Percentiles rank a stretch among this genome's conserved stretches.
These are phyloP conservation scores for Colletotrichum higginsianum DNA, from an alignment of 2,329 filamentous ascomycete species.

Conservation along the genomic window DNA sequence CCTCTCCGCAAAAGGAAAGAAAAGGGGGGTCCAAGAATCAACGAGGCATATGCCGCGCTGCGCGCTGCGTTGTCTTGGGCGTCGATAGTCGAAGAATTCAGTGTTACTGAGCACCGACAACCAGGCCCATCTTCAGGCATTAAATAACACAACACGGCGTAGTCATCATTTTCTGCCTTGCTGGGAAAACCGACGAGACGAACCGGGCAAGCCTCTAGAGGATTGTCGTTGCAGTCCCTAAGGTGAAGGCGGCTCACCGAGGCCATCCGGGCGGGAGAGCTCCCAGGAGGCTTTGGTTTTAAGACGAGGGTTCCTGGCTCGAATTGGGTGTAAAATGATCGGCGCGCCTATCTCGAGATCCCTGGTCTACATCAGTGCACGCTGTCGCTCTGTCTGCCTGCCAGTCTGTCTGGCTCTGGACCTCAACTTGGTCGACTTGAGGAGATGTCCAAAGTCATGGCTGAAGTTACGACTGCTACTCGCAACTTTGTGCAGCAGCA, in stretches of 20 bases:
- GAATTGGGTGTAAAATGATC: slow-evolving; percentile 35
- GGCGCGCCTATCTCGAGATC: slow-evolving; percentile 36
- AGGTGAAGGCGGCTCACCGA: slow-evolving; percentile 34
- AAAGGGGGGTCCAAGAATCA: too few relatives aligned
- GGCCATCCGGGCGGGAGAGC: slow-evolving; percentile 20
- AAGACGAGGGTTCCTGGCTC: slow-evolving; percentile 40
- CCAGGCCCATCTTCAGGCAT: slow-evolving; percentile 25
- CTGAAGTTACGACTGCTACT: slow-evolving; percentile 17
- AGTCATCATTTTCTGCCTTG: slow-evolving; percentile 27
- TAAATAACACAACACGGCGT: slow-evolving; percentile 25
- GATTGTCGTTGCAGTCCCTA: slow-evolving; percentile 14
- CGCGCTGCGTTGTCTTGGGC: slow-evolving; percentile 31
- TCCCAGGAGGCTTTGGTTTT: slow-evolving; percentile 12
- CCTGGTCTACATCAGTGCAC: background rate
- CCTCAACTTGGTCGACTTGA: slow-evolving; percentile 1
- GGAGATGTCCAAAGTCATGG: slow-evolving; percentile 1
- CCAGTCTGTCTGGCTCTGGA: slow-evolving; percentile 8
- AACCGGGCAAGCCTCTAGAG: slow-evolving; percentile 1
- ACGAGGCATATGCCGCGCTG: slow-evolving; percentile 26
- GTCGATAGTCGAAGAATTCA: slow-evolving; percentile 14
- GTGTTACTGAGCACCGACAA: background rate
- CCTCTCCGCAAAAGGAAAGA: too few relatives aligned
- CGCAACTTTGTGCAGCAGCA: background rate
- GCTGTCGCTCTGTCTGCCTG: background rate
- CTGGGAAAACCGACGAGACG: slow-evolving; percentile 25